Evolutionary conservation across 805 yeast species (phyloP), one percentile per base, ranked within the genome.

Genomic region (Lipomyces sp.): DNA sequence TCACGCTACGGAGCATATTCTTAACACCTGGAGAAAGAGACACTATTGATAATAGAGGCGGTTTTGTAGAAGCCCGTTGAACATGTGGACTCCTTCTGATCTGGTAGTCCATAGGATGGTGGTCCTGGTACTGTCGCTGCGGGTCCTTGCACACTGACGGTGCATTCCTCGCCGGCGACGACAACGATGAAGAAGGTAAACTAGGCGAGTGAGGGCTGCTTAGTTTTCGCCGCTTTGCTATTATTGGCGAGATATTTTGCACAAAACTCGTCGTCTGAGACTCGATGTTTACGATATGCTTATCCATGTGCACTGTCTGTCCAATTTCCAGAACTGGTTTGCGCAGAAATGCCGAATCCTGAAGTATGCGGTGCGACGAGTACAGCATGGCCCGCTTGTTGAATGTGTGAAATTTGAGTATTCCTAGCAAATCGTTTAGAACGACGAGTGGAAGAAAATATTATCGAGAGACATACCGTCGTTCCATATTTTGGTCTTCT

Each of bases 401-500:
- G 48, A 58, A 53, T 3, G 39, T 31, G 43, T 62, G 59, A 39
- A 65, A 57, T 19, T 55, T 60, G 24, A 67, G 51, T 7, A 37
- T 47, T 1, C 59, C 59, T 55, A 19, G 3, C 10, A 28, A 34
- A 33, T 2, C 23, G 21, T 21, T 5, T 21, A 33, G 23, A 21
- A 7, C 13, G 5, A 10, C n/a, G 23, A 26, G 40, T 37, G 13
- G 39, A 33, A n/a, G 13, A 10, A 1, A 6, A 5, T 24, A 28
- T 26, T 16, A 29, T 14, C 23, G n/a, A 33, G 16, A 33, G 7
- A 42, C 44, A 11, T 35, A 45, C 74, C 74, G 42, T 70, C 73
- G 49, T 65, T 57, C 73, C 73, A 70, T 40, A 53, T 55, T 48
- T 70, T 70, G 32, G 57, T 59, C 51, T 70, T 70, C 57, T 70